Evolutionary conservation across 2,329 filamentous ascomycete genomes (phyloP).

Genomic region (Orbilia brochopaga): DNA sequence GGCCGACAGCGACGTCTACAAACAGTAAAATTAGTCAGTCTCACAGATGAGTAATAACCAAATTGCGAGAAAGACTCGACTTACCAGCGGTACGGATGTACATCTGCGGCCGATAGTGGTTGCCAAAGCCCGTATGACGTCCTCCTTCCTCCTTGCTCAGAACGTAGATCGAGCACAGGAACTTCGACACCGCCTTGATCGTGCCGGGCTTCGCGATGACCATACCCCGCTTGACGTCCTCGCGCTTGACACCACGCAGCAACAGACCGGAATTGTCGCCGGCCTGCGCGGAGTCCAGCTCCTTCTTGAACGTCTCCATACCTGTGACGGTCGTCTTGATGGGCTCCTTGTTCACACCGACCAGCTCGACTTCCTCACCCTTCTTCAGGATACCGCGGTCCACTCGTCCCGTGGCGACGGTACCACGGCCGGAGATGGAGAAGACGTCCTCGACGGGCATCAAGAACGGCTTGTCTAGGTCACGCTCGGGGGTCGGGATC

Average conservation of each 20-base stretch:
- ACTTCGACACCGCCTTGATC: constrained; percentile 86
- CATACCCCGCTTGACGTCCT: constrained; percentile 95
- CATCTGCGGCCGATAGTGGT: constrained; percentile 97
- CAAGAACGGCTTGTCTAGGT: constrained; percentile 97
- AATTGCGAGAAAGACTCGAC: constrained; percentile 55
- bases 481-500: constrained; percentile 94
- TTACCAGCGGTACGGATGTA: constrained; percentile 92
- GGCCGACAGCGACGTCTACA: constrained; percentile 69
- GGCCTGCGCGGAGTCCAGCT: constrained; percentile 91
- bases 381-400: constrained; percentile 94
- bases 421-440: constrained; percentile 90
- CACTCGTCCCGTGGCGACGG: constrained; percentile 94
- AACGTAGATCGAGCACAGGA: constrained; percentile 95
- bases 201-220: constrained; percentile 82
- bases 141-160: constrained; percentile 97
- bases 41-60: background rate
- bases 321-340: constrained; percentile 99
- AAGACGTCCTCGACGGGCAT: constrained; percentile 97
- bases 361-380: constrained; percentile 90
- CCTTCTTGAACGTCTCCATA: constrained; percentile 99
- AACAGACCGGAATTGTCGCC: constrained; percentile 98
- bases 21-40: constrained; percentile 19
- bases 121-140: constrained; percentile 90
- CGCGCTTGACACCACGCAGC: constrained; percentile 91
- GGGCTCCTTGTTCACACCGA: constrained; percentile 79